These are phyloP conservation scores for Lasiodiplodia sp. DNA, from an alignment of 2,329 filamentous ascomycete species.

Conservation along the genomic window DNA sequence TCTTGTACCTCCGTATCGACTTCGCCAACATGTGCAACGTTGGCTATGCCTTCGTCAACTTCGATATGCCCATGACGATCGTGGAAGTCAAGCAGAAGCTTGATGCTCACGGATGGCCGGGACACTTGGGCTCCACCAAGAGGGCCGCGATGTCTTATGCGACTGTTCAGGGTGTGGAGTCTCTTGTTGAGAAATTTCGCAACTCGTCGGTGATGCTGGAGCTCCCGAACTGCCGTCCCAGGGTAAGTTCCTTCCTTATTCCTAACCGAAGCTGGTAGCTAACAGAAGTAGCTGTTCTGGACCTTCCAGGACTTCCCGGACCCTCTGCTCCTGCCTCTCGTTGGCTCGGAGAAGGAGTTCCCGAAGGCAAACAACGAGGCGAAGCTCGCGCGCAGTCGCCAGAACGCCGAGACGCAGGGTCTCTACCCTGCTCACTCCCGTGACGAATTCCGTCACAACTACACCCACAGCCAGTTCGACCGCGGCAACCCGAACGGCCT, in stretches of 20 bases:
- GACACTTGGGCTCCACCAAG: conserved; percentile 73
- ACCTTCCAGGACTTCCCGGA: conserved; percentile 53
- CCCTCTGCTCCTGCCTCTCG: conserved; percentile 42
- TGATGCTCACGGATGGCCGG: conserved; percentile 32
- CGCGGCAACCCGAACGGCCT: conserved; percentile 26
- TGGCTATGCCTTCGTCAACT: conserved; percentile 97
- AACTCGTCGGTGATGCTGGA: conserved; percentile 98
- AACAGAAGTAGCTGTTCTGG: conserved; percentile 52
- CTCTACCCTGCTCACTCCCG: conserved; percentile 20
- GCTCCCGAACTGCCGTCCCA: conserved; percentile 79
- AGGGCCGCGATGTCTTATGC: conserved; percentile 92
- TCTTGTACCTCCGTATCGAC: conserved; percentile 90
- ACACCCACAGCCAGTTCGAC: conserved; percentile 20
- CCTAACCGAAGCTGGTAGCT: conserved; percentile 8
- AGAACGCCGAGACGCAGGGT: conserved; percentile 66
- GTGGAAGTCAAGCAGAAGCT: conserved; percentile 55
- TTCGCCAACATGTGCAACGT: conserved; percentile 67
- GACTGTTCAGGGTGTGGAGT: conserved; percentile 94
- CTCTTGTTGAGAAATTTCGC: conserved; percentile 90
- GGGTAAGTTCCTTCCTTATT: conserved; percentile 59
- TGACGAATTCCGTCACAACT: conserved; percentile 23
- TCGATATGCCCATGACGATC: conserved; percentile 78
- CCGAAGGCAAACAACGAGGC: conserved; percentile 82
- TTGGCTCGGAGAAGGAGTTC: conserved; percentile 76
- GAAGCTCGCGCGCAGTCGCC: conserved; percentile 86